Conservation (phyloP, 208 protist species). For the Leishmania aethiopica region DNA sequence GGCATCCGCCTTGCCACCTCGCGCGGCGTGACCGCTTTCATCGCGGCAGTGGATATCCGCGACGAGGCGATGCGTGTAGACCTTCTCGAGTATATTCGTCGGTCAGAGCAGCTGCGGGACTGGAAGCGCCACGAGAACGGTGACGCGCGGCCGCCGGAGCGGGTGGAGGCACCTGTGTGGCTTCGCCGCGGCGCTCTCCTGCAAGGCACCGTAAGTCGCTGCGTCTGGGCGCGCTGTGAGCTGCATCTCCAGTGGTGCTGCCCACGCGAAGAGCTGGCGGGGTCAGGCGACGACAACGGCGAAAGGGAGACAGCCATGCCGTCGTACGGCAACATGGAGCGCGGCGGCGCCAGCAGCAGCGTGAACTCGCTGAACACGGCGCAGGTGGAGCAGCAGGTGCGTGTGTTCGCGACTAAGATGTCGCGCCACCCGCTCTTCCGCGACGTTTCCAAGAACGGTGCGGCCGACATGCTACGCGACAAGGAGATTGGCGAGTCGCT, state of each 20-base stretch:
- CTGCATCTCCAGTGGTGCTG: conserved; percentile 76
- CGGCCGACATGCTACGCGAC: conserved; percentile 63
- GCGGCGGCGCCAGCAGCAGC: conserved; percentile 51
- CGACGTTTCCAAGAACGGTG: conserved; percentile 48
- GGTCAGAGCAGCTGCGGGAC: conserved; percentile 34
- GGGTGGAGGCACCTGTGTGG: conserved; percentile 42
- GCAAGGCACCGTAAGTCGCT: conserved; percentile 69
- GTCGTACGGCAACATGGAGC: conserved; percentile 42
- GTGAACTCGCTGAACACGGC: conserved; percentile 69
- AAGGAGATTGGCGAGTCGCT: conserved; percentile 85
- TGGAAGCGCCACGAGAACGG: conserved; percentile 10
- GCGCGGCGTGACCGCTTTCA: conserved; percentile 63
- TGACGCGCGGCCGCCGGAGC: conserved; percentile 3
- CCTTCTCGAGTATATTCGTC: conserved; percentile 53
- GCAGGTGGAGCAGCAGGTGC: conserved; percentile 50
- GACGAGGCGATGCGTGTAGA: conserved; percentile 60
- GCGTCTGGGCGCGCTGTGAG: conserved; percentile 74
- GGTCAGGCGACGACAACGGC: conserved; percentile 9
- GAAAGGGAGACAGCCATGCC: conserved; percentile 14
- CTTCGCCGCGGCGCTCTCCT: conserved; percentile 68
- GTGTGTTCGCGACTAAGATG: conserved; percentile 80
- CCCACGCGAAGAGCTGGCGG: conserved; percentile 36
- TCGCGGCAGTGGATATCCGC: conserved; percentile 55
- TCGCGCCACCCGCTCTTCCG: conserved; percentile 81
- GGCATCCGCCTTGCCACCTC: conserved; percentile 73